phyloP scores from a whole-genome alignment of 1,139 yeast species.

The Geotrichum aggregatum region DNA sequence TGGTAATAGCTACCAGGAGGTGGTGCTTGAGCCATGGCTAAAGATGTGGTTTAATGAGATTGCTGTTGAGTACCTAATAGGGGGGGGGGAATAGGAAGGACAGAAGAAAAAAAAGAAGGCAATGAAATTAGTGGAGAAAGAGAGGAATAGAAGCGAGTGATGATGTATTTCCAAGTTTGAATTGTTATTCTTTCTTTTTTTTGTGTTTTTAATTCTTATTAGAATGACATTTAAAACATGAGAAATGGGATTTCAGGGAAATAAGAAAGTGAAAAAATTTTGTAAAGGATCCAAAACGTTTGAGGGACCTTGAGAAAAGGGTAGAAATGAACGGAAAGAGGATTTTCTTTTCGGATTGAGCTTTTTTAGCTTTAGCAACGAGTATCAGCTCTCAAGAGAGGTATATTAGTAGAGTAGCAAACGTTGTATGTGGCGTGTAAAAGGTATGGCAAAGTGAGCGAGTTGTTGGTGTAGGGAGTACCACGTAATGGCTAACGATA shows the following conservation, averaged over 20 bases:
- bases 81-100: background rate
- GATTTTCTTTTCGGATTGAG: too few species aligned
- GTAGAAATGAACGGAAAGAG: too few species aligned
- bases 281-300: too few species aligned
- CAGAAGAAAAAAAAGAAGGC: background rate
- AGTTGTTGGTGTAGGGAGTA: too few species aligned
- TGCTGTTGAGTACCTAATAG: background rate
- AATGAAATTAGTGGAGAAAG: background rate
- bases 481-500: too few species aligned
- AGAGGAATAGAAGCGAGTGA: background rate
- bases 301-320: too few species aligned
- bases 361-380: too few species aligned
- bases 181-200: background rate
- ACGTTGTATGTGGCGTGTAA: too few species aligned
- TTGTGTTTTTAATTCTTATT: too few species aligned
- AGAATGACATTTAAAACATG: background rate
- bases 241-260: background rate
- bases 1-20: constrained; percentile 17
- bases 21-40: constrained; percentile 16
- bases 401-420: too few species aligned
- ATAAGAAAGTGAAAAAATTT: background rate
- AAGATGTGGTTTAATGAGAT: background rate
- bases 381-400: too few species aligned
- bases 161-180: background rate
- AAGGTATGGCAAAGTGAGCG: too few species aligned